Conservation (phyloP, 148 eudicot species). For the Pouteria glomerata region DNA sequence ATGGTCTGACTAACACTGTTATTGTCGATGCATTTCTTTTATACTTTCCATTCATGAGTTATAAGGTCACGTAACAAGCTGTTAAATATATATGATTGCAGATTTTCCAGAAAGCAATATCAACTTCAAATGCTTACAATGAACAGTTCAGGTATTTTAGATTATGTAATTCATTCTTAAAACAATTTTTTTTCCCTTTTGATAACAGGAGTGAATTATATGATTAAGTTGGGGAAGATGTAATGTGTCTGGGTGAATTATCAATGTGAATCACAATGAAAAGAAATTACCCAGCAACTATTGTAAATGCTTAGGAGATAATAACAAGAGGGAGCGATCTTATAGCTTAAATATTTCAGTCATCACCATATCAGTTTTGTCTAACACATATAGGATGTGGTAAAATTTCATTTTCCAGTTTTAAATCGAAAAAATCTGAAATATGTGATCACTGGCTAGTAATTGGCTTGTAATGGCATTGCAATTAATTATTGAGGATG, state of each 20-base stretch:
- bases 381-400: background rate
- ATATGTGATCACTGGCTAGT: background rate
- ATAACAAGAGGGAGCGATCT: background rate
- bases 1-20: background rate
- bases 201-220: background rate
- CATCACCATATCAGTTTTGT: background rate
- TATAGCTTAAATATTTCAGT: background rate
- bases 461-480: background rate
- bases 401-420: background rate
- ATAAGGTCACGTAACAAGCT: background rate
- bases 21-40: background rate
- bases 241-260: background rate
- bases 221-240: background rate
- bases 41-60: background rate
- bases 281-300: background rate
- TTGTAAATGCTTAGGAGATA: background rate
- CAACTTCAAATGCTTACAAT: conserved; percentile 93
- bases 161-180: background rate
- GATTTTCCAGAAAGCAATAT: conserved; percentile 99
- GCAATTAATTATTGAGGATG: background rate
- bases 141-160: conserved; percentile 68
- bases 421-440: background rate
- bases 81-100: conserved; percentile 26
- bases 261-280: background rate
- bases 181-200: background rate